A percentile compares a stretch with the other conserved stretches of the same genome.
phyloP scores from a whole-genome alignment of 371 early-diverging fungal species.

The Mortierella sp. region DNA sequence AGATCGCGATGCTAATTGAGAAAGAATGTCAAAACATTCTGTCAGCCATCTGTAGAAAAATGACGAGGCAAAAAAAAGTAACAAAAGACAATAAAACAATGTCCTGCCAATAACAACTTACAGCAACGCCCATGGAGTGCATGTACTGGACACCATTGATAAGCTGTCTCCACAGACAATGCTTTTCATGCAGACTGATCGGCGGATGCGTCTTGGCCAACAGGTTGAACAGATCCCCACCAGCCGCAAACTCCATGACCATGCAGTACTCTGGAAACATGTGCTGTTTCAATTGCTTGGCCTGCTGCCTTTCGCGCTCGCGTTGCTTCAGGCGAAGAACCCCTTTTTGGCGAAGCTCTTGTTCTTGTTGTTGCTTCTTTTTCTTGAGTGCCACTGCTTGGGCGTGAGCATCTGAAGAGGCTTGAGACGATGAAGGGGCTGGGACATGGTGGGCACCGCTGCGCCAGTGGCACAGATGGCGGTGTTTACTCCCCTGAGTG shows the following conservation, averaged over 20 bases:
- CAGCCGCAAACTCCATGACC: constrained; percentile 92
- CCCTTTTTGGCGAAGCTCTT: constrained; percentile 27
- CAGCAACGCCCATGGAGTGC: constrained; percentile 53
- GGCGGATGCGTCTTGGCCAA: constrained; percentile 79
- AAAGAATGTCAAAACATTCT: neutral
- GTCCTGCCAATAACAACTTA: too few relatives aligned
- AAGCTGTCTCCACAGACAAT: constrained; percentile 49
- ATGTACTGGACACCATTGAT: constrained; percentile 46
- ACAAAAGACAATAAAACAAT: too few relatives aligned
- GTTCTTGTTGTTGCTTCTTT: constrained; percentile 32
- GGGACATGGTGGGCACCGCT: neutral
- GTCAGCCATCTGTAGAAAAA: too few relatives aligned
- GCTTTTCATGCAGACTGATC: constrained; percentile 60
- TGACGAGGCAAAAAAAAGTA: neutral
- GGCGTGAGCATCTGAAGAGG: constrained; percentile 9
- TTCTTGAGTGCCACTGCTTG: constrained; percentile 8
- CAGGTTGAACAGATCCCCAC: constrained; percentile 89
- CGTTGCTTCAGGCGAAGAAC: constrained; percentile 34
- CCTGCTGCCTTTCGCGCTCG: constrained; percentile 23
- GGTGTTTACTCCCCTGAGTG: neutral
- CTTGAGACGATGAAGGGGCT: neutral
- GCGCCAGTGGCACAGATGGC: neutral
- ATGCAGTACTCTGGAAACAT: constrained; percentile 64
- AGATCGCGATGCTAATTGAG: constrained; percentile 75
- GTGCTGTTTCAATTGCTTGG: constrained; percentile 28